Evolutionary conservation across 768 basidiomycete species (phyloP).

Genomic region (Podaxis sp.): DNA sequence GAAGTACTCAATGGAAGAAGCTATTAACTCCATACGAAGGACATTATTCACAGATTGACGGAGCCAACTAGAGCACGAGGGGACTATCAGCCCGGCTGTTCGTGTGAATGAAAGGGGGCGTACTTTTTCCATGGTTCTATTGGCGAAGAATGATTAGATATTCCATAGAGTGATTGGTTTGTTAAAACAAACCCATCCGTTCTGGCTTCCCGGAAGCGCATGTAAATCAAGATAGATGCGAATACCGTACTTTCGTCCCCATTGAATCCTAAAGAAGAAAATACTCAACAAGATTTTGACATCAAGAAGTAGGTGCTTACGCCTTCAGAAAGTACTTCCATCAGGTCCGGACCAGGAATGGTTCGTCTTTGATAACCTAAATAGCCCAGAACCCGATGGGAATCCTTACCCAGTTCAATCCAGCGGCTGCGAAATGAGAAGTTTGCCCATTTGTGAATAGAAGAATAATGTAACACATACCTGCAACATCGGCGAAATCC

Average conservation of each 20-base stretch:
- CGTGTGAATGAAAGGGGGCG: constrained; percentile 13
- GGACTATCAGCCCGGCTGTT: constrained; percentile 7
- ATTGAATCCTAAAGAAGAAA: constrained; percentile 52
- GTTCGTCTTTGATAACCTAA: constrained; percentile 69
- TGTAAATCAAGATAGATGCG: constrained; percentile 84
- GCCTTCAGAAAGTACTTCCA: constrained; percentile 64
- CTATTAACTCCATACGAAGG: constrained; percentile 4
- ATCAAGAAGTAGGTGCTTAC: constrained; percentile 21
- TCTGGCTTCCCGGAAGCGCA: constrained; percentile 71
- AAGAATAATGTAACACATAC: constrained; percentile 14
- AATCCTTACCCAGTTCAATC: constrained; percentile 84
- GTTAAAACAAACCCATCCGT: constrained; percentile 58
- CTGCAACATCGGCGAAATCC: constrained; percentile 33
- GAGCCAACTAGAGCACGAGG: constrained; percentile 35
- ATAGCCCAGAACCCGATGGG: constrained; percentile 89
- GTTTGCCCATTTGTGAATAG: constrained; percentile 37
- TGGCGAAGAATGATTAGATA: constrained; percentile 13
- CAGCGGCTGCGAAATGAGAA: constrained; percentile 52
- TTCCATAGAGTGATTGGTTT: constrained; percentile 4
- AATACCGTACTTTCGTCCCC: constrained; percentile 92
- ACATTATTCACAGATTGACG: constrained; percentile 54
- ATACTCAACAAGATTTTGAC: constrained; percentile 11
- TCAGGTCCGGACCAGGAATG: constrained; percentile 70
- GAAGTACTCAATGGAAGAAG: constrained; percentile 5
- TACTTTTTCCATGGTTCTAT: constrained; percentile 36